These are phyloP conservation scores for Xerocomus minutiporus DNA, from an alignment of 1,284 basidiomycete species.

Conservation along the genomic window DNA sequence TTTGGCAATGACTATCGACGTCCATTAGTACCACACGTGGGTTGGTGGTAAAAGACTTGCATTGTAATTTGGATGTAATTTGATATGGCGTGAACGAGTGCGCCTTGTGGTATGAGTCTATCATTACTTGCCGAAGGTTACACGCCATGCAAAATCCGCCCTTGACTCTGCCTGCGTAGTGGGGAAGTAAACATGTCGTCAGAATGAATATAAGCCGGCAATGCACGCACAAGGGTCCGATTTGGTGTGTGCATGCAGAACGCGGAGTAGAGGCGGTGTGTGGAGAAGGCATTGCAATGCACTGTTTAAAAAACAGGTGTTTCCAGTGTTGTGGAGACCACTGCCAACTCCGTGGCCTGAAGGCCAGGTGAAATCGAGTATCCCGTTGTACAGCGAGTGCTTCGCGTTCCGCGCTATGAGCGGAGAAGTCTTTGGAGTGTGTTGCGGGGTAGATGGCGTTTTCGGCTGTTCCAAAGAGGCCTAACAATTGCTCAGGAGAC, in stretches of 20 bases:
- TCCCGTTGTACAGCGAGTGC: slow-evolving; percentile 43
- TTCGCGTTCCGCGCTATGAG: slow-evolving; percentile 17
- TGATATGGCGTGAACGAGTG: slow-evolving; percentile 55
- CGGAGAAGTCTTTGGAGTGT: slow-evolving; percentile 23
- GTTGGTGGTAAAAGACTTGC: slow-evolving; percentile 41
- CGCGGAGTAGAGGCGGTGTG: slow-evolving; percentile 82
- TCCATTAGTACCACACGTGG: slow-evolving; percentile 10
- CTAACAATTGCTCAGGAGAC: slow-evolving; percentile 7
- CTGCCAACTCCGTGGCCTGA: slow-evolving; percentile 41
- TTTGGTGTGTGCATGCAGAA: slow-evolving; percentile 57
- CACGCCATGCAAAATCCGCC: slow-evolving; percentile 77
- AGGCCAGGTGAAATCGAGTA: slow-evolving; percentile 58
- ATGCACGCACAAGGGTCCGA: slow-evolving; percentile 45
- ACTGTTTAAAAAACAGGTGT: slow-evolving; percentile 97
- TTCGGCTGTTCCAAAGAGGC: slow-evolving; percentile 23
- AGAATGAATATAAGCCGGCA: not conserved
- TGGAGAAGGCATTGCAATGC: slow-evolving; percentile 92
- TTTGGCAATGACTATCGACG: slow-evolving; percentile 75
- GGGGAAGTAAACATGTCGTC: slow-evolving; percentile 9
- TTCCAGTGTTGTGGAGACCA: slow-evolving; percentile 89
- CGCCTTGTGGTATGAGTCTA: slow-evolving; percentile 44
- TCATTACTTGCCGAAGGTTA: slow-evolving; percentile 52
- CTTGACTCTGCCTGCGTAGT: slow-evolving; percentile 48
- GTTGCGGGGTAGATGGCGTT: slow-evolving; percentile 14
- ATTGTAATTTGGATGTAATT: slow-evolving; percentile 64